These are phyloP conservation scores for Dorcoceras hygrometricum DNA, from an alignment of 257 asterid genomes.

Conservation along the genomic window DNA sequence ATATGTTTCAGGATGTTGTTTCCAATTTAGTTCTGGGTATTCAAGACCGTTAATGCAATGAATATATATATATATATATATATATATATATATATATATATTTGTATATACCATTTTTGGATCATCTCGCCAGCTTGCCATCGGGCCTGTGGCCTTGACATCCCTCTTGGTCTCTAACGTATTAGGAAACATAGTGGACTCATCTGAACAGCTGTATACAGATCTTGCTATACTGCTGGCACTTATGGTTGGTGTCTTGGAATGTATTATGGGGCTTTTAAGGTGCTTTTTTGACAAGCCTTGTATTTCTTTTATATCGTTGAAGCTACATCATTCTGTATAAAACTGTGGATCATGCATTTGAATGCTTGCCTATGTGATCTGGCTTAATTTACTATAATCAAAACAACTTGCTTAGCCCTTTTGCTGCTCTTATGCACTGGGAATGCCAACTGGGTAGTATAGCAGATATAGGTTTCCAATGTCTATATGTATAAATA, in stretches of 20 bases:
- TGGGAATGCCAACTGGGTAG: slow-evolving; percentile 13
- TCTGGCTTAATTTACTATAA: background rate
- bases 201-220: slow-evolving; percentile 81
- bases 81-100: slow-evolving; percentile 47
- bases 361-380: background rate
- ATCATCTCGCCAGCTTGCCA: slow-evolving; percentile 98
- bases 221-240: slow-evolving; percentile 95
- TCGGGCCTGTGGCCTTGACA: slow-evolving; percentile 97
- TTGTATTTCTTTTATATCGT: slow-evolving; percentile 23
- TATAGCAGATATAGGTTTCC: slow-evolving; percentile 17
- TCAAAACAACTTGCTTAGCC: slow-evolving; percentile 2
- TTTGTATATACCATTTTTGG: slow-evolving; percentile 90
- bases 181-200: slow-evolving; percentile 71
- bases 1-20: slow-evolving; percentile 1
- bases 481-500: slow-evolving; percentile 14
- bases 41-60: slow-evolving; percentile 21
- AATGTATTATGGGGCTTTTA: slow-evolving; percentile 86
- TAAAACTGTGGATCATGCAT: slow-evolving; percentile 9
- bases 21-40: background rate
- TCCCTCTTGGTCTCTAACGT: slow-evolving; percentile 95
- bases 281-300: slow-evolving; percentile 50
- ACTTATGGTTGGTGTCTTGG: slow-evolving; percentile 91
- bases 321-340: background rate
- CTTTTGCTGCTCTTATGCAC: slow-evolving; percentile 23
- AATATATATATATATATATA: slow-evolving; percentile 43